A percentile compares a stretch with the other conserved stretches of the same genome.
Evolutionary conservation across 2,329 filamentous ascomycete species (phyloP).

Genomic region (Chaetothyriales sp.): DNA sequence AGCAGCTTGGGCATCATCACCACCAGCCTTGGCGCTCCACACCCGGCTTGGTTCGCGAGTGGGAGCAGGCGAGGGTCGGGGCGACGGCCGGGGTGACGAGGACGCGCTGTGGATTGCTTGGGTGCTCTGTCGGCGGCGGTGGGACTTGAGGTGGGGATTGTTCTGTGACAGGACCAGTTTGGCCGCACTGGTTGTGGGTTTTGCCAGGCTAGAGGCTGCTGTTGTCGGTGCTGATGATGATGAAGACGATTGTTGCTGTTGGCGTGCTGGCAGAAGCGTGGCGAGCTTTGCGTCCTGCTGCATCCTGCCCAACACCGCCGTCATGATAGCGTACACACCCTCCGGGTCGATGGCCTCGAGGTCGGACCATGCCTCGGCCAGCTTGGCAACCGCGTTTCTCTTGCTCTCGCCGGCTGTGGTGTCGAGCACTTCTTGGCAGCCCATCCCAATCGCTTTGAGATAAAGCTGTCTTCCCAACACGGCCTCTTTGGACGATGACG

Average conservation of each 20-base stretch:
- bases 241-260: not conserved
- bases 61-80: conserved; percentile 19
- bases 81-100: conserved; percentile 15
- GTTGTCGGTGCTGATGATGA: conserved; percentile 23
- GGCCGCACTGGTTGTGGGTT: conserved; percentile 8
- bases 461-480: conserved; percentile 68
- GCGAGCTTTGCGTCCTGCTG: conserved; percentile 32
- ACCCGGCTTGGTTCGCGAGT: conserved; percentile 15
- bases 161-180: conserved; percentile 66
- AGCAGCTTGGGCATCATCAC: conserved; percentile 25
- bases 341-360: conserved; percentile 82
- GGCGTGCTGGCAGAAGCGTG: conserved; percentile 20
- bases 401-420: conserved; percentile 57
- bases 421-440: conserved; percentile 73
- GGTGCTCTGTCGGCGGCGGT: conserved; percentile 48
- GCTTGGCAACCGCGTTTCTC: conserved; percentile 64
- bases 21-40: conserved; percentile 31
- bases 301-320: conserved; percentile 58
- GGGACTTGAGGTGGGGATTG: conserved; percentile 73
- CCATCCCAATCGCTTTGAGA: conserved; percentile 64
- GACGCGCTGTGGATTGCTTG: conserved; percentile 19
- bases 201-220: conserved; percentile 2
- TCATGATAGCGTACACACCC: conserved; percentile 72
- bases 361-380: conserved; percentile 72
- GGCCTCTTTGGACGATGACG: conserved; percentile 56